phyloP scores from a whole-genome alignment of 352 stramenopile species.

The Thalassiosira hispida region DNA sequence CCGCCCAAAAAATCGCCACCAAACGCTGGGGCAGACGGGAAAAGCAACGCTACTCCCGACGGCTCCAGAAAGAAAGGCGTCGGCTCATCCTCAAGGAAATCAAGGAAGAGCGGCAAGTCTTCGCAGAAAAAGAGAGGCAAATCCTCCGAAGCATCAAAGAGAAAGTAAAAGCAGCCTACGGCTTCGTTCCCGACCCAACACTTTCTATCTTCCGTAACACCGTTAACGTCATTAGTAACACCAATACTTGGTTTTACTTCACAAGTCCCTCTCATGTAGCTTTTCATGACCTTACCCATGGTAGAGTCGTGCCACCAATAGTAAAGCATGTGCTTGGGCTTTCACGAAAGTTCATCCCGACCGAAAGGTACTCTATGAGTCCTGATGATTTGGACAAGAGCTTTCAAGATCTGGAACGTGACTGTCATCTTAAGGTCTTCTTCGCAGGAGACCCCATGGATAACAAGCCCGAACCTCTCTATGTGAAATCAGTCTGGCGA shows the following conservation, averaged over 20 bases:
- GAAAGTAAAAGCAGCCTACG: neutral
- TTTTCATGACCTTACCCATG: constrained; percentile 21
- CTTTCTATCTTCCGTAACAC: constrained; percentile 16
- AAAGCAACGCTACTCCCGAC: too few species aligned
- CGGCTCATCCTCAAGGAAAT: too few species aligned
- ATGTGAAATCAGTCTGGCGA: constrained; percentile 11
- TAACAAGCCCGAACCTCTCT: neutral
- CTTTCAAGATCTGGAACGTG: constrained; percentile 2
- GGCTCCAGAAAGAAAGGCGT: too few species aligned
- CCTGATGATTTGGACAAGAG: neutral
- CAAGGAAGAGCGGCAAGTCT: too few species aligned
- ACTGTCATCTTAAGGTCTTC: constrained; percentile 1
- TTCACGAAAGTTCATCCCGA: constrained; percentile 15
- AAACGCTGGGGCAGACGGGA: too few species aligned
- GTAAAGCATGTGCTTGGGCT: constrained; percentile 9
- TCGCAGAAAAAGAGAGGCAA: too few species aligned
- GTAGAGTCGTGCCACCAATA: neutral
- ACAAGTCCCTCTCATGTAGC: neutral
- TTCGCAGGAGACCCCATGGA: constrained; percentile 5
- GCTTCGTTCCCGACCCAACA: constrained; percentile 9
- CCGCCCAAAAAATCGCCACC: too few species aligned
- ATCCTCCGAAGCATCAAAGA: too few species aligned
- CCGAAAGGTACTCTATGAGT: neutral
- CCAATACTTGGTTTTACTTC: neutral
- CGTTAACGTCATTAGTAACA: neutral